phyloP scores from a whole-genome alignment of 768 basidiomycete genomes.

The Trametes meyenii region DNA sequence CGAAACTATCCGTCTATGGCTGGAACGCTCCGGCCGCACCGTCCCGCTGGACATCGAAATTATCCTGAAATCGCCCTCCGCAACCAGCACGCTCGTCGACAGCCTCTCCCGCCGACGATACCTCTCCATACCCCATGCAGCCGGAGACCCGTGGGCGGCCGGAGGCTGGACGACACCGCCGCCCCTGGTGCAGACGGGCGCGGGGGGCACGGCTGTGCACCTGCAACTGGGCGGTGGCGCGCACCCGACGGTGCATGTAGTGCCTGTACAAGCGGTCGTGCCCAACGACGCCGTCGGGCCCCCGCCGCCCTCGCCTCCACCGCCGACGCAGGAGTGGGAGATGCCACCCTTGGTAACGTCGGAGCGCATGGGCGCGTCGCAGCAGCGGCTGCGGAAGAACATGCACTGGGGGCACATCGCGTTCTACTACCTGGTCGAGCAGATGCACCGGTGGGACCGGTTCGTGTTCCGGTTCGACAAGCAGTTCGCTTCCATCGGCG shows the following conservation, averaged over 20 bases:
- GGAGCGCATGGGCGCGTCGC: constrained; percentile 24
- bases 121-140: constrained; percentile 7
- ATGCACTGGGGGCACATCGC: constrained; percentile 82
- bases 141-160: constrained; percentile 8
- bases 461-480: constrained; percentile 82
- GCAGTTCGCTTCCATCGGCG: constrained; percentile 72
- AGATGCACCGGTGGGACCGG: constrained; percentile 82
- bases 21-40: constrained; percentile 72
- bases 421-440: constrained; percentile 75
- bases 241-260: constrained; percentile 15
- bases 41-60: constrained; percentile 83
- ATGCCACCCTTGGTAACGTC: constrained; percentile 24
- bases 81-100: constrained; percentile 13
- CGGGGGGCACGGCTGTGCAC: constrained; percentile 14
- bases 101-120: constrained; percentile 15
- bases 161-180: constrained; percentile 21
- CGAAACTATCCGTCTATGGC: constrained; percentile 81
- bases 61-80: constrained; percentile 49
- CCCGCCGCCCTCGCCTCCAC: constrained; percentile 6
- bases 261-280: constrained; percentile 15
- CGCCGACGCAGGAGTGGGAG: constrained; percentile 25
- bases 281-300: constrained; percentile 1
- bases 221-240: constrained; percentile 16
- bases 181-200: constrained; percentile 4
- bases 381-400: constrained; percentile 42